A percentile compares a stretch with the other conserved stretches of the same genome.
phyloP scores from a whole-genome alignment of 148 eudicot genomes.

The Rhododendron henanense region DNA sequence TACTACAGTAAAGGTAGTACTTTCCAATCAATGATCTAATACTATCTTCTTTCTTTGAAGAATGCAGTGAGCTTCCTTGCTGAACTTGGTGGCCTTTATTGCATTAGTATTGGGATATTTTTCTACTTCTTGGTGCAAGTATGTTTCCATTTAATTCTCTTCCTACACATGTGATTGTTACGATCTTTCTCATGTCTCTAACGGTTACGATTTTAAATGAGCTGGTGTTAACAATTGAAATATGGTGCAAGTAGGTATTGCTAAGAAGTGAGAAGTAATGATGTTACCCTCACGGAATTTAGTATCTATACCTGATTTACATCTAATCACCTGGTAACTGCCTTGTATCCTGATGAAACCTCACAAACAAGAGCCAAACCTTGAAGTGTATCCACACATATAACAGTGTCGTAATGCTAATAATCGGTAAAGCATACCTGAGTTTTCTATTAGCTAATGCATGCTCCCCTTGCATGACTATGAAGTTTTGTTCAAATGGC shows the following conservation, averaged over 20 bases:
- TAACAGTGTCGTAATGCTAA: background rate
- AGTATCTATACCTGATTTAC: background rate
- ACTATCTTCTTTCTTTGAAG: slow-evolving; percentile 30
- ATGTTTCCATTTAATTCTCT: slow-evolving; percentile 27
- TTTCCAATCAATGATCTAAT: slow-evolving; percentile 19
- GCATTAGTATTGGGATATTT: slow-evolving; percentile 82
- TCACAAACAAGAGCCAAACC: background rate
- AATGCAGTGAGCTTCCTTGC: slow-evolving; percentile 96
- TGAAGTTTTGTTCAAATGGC: no score
- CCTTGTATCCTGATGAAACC: background rate
- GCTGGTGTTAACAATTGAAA: background rate
- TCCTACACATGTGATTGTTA: background rate
- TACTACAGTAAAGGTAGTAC: background rate
- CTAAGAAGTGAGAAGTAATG: background rate
- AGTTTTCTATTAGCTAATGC: background rate
- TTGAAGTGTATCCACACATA: background rate
- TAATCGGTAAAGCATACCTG: background rate
- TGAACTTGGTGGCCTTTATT: slow-evolving; percentile 84
- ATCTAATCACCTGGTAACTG: background rate
- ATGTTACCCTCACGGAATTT: background rate
- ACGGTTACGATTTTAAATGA: background rate
- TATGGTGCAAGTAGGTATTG: background rate
- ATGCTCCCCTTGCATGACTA: background rate
- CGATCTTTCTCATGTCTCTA: background rate
- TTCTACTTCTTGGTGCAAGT: slow-evolving; percentile 87